phyloP scores from a whole-genome alignment of 768 basidiomycete species.

The Leccinellum luteum region DNA sequence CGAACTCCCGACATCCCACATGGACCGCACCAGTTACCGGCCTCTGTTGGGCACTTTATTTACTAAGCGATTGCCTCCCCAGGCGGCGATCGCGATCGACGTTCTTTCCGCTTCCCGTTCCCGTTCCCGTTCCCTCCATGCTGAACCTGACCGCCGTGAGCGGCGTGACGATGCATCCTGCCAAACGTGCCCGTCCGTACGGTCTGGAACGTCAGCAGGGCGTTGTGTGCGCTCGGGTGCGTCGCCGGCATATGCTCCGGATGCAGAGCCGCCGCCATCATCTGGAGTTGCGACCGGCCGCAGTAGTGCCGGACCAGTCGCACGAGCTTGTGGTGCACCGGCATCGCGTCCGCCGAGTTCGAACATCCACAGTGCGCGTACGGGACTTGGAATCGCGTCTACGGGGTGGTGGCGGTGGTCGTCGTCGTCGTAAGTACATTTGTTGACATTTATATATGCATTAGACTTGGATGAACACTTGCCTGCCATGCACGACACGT shows the following conservation, averaged over 20 bases:
- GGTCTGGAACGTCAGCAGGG: slow-evolving; percentile 37
- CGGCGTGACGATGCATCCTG: neutral
- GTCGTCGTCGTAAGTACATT: too few relatives aligned
- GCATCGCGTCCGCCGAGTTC: slow-evolving; percentile 43
- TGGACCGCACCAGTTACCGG: too few relatives aligned
- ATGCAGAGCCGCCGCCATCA: slow-evolving; percentile 23
- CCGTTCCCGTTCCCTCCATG: neutral
- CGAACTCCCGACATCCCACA: too few relatives aligned
- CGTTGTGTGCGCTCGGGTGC: slow-evolving; percentile 56
- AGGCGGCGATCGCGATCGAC: neutral
- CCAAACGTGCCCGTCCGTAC: slow-evolving; percentile 21
- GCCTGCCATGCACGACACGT: slow-evolving; percentile 56
- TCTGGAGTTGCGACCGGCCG: slow-evolving; percentile 30
- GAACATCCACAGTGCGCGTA: slow-evolving; percentile 61
- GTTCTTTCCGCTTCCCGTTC: neutral
- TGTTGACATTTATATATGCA: too few relatives aligned
- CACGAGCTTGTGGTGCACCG: slow-evolving; percentile 42
- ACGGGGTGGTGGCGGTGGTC: too few relatives aligned
- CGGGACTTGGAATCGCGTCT: slow-evolving; percentile 44
- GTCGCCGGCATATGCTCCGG: slow-evolving; percentile 45
- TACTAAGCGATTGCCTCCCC: neutral
- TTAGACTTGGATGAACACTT: neutral
- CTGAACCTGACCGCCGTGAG: neutral
- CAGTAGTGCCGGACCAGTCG: slow-evolving; percentile 29
- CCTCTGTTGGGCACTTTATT: neutral